phyloP scores from a whole-genome alignment of 768 basidiomycete genomes.

The Clitopilus hobsonii region DNA sequence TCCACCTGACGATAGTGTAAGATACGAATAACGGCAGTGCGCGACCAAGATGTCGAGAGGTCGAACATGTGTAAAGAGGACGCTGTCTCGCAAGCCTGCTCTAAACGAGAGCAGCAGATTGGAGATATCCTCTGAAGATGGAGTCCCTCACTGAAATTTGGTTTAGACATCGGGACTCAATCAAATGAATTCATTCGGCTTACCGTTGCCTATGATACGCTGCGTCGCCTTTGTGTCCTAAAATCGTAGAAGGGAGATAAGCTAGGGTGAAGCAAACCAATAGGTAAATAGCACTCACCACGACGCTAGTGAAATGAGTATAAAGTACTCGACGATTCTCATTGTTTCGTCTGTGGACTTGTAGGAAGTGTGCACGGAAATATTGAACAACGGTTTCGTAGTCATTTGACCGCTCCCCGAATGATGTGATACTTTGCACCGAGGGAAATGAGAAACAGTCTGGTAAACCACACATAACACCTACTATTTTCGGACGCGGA shows the following conservation, averaged over 20 bases:
- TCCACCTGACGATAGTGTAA: background rate
- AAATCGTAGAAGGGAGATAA: slow-evolving; percentile 3
- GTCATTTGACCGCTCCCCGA: slow-evolving; percentile 75
- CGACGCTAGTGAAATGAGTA: slow-evolving; percentile 77
- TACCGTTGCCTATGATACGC: slow-evolving; percentile 78
- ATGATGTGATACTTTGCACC: slow-evolving; percentile 65
- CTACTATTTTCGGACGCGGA: slow-evolving; percentile 79
- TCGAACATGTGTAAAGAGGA: background rate
- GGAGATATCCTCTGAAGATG: slow-evolving; percentile 70
- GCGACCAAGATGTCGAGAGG: too few relatives aligned
- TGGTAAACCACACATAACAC: background rate
- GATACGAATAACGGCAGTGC: background rate
- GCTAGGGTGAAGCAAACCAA: slow-evolving; percentile 3
- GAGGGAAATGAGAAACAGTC: background rate
- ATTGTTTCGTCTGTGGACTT: slow-evolving; percentile 76
- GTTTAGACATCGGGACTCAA: slow-evolving; percentile 9
- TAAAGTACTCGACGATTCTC: slow-evolving; percentile 78
- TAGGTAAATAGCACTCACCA: slow-evolving; percentile 37
- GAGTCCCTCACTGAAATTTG: slow-evolving; percentile 56
- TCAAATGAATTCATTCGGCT: slow-evolving; percentile 14
- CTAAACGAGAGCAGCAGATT: slow-evolving; percentile 65
- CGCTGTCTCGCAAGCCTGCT: background rate
- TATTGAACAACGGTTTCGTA: slow-evolving; percentile 80
- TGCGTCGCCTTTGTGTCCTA: slow-evolving; percentile 84
- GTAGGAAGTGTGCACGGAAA: slow-evolving; percentile 84